Percentiles rank a stretch among this genome's conserved stretches.
Evolutionary conservation across 352 stramenopile genomes (phyloP).

Genomic region (Phytophthora pinifolia): DNA sequence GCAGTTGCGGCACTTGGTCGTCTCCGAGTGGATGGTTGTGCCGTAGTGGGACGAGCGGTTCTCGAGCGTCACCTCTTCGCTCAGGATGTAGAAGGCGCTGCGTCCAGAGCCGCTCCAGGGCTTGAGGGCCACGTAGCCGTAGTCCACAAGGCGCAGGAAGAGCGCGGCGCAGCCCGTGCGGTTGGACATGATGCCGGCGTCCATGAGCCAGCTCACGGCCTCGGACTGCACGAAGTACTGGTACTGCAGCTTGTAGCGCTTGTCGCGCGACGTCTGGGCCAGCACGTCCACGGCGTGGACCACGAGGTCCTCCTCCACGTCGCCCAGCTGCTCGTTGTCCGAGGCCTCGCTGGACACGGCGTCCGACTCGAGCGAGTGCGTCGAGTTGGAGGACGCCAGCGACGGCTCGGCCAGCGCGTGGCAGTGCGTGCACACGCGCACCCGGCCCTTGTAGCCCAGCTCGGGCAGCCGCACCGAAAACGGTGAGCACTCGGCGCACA

Average conservation of each 20-base stretch:
- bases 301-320: conserved; percentile 62
- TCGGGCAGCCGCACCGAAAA: conserved; percentile 56
- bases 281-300: conserved; percentile 66
- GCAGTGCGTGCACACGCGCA: conserved; percentile 77
- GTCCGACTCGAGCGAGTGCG: conserved; percentile 32
- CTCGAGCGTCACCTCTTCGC: conserved; percentile 57
- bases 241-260: conserved; percentile 77
- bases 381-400: conserved; percentile 33
- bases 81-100: conserved; percentile 73
- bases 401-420: conserved; percentile 37
- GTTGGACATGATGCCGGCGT: conserved; percentile 62
- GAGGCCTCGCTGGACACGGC: conserved; percentile 41
- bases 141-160: conserved; percentile 68
- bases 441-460: conserved; percentile 66
- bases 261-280: conserved; percentile 60
- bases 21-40: conserved; percentile 72
- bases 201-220: conserved; percentile 80
- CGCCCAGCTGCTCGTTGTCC: conserved; percentile 55
- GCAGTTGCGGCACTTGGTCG: conserved; percentile 83
- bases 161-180: conserved; percentile 51
- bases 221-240: conserved; percentile 87
- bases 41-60: conserved; percentile 64
- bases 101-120: conserved; percentile 44
- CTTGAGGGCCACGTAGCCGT: conserved; percentile 74
- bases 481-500: conserved; percentile 73